Evolutionary conservation across 2,329 filamentous ascomycete genomes (phyloP).

Genomic region (Penicillium frequentans): DNA sequence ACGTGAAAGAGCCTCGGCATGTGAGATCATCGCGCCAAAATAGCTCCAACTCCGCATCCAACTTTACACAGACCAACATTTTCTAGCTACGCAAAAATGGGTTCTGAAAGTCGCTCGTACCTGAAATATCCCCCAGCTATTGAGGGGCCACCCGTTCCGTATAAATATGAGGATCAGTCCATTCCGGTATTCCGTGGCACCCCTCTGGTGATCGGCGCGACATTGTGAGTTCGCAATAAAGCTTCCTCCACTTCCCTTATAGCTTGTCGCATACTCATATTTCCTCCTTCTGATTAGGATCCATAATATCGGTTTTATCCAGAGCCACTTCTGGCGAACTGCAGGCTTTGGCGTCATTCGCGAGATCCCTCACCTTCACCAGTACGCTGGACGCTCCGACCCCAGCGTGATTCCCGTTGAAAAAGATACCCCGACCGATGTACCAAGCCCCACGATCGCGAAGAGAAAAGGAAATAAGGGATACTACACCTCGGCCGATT

Average conservation of each 20-base stretch:
- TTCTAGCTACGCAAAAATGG: conserved; percentile 19
- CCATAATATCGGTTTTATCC: conserved; percentile 59
- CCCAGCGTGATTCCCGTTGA: conserved; percentile 56
- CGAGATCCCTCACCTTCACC: conserved; percentile 54
- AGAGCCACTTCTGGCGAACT: conserved; percentile 69
- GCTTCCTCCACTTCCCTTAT: not conserved
- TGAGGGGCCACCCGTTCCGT: conserved; percentile 44
- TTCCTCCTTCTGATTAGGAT: conserved; percentile 45
- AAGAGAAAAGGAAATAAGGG: conserved; percentile 38
- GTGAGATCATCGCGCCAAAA: conserved; percentile 7
- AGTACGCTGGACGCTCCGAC: conserved; percentile 56
- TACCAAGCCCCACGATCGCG: conserved; percentile 31
- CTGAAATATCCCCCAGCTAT: conserved; percentile 40
- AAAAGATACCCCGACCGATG: conserved; percentile 11
- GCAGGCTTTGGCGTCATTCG: conserved; percentile 64
- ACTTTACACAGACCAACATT: not conserved
- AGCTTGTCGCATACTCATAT: not conserved
- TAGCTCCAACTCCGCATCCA: conserved; percentile 6
- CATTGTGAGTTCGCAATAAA: conserved; percentile 52
- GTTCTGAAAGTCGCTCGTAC: conserved; percentile 23
- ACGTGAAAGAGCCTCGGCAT: conserved; percentile 17
- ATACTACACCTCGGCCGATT: conserved; percentile 73
- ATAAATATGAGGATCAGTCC: conserved; percentile 52
- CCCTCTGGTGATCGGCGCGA: conserved; percentile 61
- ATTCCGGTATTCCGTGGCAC: conserved; percentile 72